Evolutionary conservation across 108 stramenopile species (phyloP), one percentile per base, ranked within the genome.

Genomic region (Skeletonema potamos): DNA sequence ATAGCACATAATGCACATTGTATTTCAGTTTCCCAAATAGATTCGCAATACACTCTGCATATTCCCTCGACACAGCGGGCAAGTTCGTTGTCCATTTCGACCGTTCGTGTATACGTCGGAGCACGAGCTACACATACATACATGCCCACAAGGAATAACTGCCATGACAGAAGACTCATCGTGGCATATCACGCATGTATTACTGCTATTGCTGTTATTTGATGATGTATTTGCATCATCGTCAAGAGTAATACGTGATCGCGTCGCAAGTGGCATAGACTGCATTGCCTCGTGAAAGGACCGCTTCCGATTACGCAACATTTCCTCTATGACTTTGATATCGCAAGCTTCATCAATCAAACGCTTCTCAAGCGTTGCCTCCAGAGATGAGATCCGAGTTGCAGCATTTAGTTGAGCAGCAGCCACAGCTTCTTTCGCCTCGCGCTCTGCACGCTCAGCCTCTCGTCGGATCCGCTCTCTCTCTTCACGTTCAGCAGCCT

Each of bases 141-240:
- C 4, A 43, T 70, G 69, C 18, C 69, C 69, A 63, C 69, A 70
- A 36, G 69, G 69, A 15, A 46, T 34, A 24, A 63, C 36, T 13
- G 69, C 69, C 34, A 63, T 63, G 0, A 62, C 22, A 26, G 69
- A 12, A n/a, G 15, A 10, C 22, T n/a, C 37, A 27, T 70, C 69
- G 12, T 63, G 61, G 22, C 61, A 65, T 18, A 65, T 20, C 8
- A 65, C 64, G 17, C 64, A 65, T 2, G 39, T 54, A 4, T 17
- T 54, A 3, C n/a, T 9, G 22, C 8, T 12, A 24, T 2, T 57
- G 27, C 20, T 18, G n/a, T 22, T 57, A 3, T 13, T 57, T 13
- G 56, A 30, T 57, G 56, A 3, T 17, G 41, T 41, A 13, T 4
- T 54, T 51, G 41, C 12, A 11, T 62, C 62, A 41, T 18, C 13